Conservation (phyloP, 495 filamentous ascomycete species). For the Monascus purpureus region DNA sequence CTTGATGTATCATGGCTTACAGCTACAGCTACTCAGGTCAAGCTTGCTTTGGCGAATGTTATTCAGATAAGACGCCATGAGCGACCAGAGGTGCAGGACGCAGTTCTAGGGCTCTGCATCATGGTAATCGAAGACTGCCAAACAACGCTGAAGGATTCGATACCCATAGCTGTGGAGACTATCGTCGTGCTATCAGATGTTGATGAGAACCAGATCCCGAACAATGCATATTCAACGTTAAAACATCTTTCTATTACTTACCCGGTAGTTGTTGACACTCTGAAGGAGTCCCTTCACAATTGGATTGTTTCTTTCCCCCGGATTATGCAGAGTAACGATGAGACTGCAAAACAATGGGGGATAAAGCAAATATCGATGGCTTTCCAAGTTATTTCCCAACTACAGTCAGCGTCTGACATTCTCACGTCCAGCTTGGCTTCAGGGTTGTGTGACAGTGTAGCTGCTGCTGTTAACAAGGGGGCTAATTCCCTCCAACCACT, state of each 20-base stretch:
- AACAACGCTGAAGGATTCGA: constrained; percentile 54
- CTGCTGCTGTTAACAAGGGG: constrained; percentile 20
- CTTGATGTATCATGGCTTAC: constrained; percentile 58
- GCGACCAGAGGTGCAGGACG: constrained; percentile 51
- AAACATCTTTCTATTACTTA: constrained; percentile 50
- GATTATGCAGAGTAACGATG: constrained; percentile 74
- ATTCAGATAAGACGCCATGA: constrained; percentile 66
- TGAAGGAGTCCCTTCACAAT: constrained; percentile 60
- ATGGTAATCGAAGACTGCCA: constrained; percentile 64
- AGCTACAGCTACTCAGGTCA: constrained; percentile 70
- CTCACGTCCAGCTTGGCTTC: constrained; percentile 53
- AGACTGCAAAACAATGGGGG: constrained; percentile 54
- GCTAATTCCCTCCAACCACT: constrained; percentile 16
- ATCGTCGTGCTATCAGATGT: constrained; percentile 56
- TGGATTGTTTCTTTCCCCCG: constrained; percentile 74
- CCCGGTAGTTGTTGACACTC: constrained; percentile 44
- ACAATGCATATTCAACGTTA: constrained; percentile 31
- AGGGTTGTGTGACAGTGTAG: constrained; percentile 33
- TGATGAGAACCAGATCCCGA: constrained; percentile 25
- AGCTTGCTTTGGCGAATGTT: constrained; percentile 67
- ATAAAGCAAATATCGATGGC: constrained; percentile 62
- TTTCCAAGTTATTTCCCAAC: constrained; percentile 49
- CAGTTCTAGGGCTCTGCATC: constrained; percentile 55
- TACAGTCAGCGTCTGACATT: constrained; percentile 53
- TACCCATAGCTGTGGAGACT: constrained; percentile 63